phyloP scores from a whole-genome alignment of 768 basidiomycete species.

The Tricholoma flavovirens region DNA sequence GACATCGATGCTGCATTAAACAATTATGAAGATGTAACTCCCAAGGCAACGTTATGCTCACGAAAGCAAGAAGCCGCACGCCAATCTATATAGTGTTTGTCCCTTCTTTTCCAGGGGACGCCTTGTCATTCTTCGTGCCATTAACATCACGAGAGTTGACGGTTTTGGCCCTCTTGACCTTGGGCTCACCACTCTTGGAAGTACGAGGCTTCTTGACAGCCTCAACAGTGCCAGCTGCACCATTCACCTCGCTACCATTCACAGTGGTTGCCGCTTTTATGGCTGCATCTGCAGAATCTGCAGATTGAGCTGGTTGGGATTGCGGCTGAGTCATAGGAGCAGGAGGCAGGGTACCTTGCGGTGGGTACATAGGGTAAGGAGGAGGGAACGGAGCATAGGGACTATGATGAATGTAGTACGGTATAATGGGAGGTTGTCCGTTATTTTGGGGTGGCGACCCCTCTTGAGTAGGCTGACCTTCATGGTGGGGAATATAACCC shows the following conservation, averaged over 20 bases:
- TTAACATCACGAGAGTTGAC: constrained; percentile 2
- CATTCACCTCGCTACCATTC: constrained; percentile 4
- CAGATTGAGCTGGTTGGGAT: constrained; percentile 12
- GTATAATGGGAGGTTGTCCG: constrained; percentile 33
- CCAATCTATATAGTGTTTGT: neutral
- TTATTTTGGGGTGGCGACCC: constrained; percentile 17
- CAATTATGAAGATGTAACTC: neutral
- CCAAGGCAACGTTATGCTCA: neutral
- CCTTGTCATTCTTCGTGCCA: constrained; percentile 4
- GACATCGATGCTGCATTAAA: neutral
- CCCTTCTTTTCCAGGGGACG: constrained; percentile 1
- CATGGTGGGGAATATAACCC: constrained; percentile 28
- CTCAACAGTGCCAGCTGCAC: constrained; percentile 9
- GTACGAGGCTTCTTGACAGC: constrained; percentile 21
- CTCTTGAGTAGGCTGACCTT: constrained; percentile 23
- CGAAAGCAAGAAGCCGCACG: neutral
- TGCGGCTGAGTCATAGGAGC: constrained; percentile 11
- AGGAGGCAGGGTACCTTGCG: constrained; percentile 16
- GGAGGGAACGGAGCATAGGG: constrained; percentile 30
- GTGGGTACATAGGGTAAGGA: constrained; percentile 31
- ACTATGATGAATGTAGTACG: constrained; percentile 33
- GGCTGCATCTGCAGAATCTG: constrained; percentile 14
- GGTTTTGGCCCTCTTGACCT: constrained; percentile 25
- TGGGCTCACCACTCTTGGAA: constrained; percentile 26
- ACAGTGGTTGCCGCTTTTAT: constrained; percentile 16